Evolutionary conservation across 768 basidiomycete genomes (phyloP).

Genomic region (Inosperma sp.): DNA sequence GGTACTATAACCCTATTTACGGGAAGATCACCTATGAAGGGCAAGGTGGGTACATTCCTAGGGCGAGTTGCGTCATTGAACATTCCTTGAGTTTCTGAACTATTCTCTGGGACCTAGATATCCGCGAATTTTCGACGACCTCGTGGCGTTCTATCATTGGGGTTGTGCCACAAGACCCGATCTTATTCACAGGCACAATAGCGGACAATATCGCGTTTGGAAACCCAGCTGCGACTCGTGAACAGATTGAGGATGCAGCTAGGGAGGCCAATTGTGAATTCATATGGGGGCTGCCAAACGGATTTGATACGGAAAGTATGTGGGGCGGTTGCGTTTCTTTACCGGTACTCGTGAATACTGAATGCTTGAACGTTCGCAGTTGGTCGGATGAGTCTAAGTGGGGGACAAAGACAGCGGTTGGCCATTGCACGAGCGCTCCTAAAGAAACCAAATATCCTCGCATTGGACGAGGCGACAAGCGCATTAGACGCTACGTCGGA

Average conservation of each 20-base stretch:
- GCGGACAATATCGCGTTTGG: slow-evolving; percentile 95
- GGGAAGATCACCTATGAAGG: slow-evolving; percentile 85
- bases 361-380: slow-evolving; percentile 35
- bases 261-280: slow-evolving; percentile 94
- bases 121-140: slow-evolving; percentile 76
- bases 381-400: slow-evolving; percentile 64
- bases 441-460: slow-evolving; percentile 82
- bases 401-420: slow-evolving; percentile 76
- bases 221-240: slow-evolving; percentile 63
- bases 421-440: slow-evolving; percentile 85
- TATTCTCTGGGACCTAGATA: slow-evolving; percentile 46
- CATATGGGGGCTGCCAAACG: slow-evolving; percentile 89
- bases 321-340: not conserved
- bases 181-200: slow-evolving; percentile 89
- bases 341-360: not conserved
- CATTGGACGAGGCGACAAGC: slow-evolving; percentile 87
- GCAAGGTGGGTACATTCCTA: slow-evolving; percentile 50
- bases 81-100: not conserved
- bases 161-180: slow-evolving; percentile 93
- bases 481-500: slow-evolving; percentile 88
- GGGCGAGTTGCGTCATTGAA: slow-evolving; percentile 2
- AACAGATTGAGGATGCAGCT: slow-evolving; percentile 84
- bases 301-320: slow-evolving; percentile 90
- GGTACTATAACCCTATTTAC: slow-evolving; percentile 85
- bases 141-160: slow-evolving; percentile 89